A percentile compares a stretch with the other conserved stretches of the same genome.
phyloP scores from a whole-genome alignment of 495 filamentous ascomycete genomes.

The Aspergillus hancockii region DNA sequence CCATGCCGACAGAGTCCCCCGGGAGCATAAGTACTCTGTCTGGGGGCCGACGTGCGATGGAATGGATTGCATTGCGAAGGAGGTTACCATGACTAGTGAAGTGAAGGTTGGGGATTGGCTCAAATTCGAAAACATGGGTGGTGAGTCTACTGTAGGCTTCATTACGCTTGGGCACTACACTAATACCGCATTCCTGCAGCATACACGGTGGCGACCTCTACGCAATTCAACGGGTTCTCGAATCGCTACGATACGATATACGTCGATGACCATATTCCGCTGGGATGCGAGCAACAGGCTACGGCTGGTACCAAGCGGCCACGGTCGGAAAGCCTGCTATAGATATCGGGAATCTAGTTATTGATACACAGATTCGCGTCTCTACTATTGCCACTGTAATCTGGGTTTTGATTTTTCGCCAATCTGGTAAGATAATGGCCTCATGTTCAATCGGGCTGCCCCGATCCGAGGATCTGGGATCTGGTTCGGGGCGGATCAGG shows the following conservation, averaged over 20 bases:
- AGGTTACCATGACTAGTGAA: constrained; percentile 18
- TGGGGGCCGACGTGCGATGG: constrained; percentile 42
- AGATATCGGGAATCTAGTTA: too few species aligned
- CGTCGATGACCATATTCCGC: neutral
- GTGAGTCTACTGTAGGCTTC: constrained; percentile 12
- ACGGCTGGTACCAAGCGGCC: too few species aligned
- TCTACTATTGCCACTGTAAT: too few species aligned
- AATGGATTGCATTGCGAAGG: constrained; percentile 25
- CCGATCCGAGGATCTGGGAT: too few species aligned
- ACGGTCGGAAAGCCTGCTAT: too few species aligned
- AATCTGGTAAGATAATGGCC: too few species aligned
- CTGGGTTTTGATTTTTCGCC: too few species aligned
- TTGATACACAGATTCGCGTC: too few species aligned
- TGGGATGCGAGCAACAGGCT: neutral
- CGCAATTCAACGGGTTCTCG: constrained; percentile 34
- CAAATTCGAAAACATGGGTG: constrained; percentile 34
- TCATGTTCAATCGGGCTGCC: too few species aligned
- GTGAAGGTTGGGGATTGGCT: constrained; percentile 37
- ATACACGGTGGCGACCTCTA: constrained; percentile 29
- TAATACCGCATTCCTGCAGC: constrained; percentile 7
- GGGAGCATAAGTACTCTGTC: constrained; percentile 23
- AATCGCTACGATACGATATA: constrained; percentile 10
- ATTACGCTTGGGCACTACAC: neutral
- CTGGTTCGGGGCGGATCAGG: too few species aligned
- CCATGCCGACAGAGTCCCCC: neutral